Conservation (phyloP, 2,329 filamentous ascomycete genomes). For the Fusarium pseudonygamai region DNA sequence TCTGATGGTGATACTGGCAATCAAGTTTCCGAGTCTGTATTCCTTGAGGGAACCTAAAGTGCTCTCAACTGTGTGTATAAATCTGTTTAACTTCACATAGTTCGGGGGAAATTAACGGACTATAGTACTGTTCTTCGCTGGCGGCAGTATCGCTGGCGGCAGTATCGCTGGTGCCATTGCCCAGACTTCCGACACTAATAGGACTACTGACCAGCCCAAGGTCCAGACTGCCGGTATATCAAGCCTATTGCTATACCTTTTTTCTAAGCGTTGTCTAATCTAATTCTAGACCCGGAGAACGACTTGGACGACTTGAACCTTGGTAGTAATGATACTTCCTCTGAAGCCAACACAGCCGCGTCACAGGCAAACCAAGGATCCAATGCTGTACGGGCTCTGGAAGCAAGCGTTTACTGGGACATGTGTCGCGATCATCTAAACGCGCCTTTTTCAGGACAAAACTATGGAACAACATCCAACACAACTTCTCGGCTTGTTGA, state of each 20-base stretch:
- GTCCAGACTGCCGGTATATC: neutral
- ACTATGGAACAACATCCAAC: neutral
- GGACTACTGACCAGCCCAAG: neutral
- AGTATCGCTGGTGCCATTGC: neutral
- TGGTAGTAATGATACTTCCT: neutral
- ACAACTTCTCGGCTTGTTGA: neutral
- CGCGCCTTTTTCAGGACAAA: neutral
- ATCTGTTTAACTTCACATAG: accelerated
- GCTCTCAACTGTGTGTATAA: neutral
- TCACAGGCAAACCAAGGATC: accelerated
- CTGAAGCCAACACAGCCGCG: neutral
- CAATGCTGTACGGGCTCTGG: neutral
- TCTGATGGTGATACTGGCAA: neutral
- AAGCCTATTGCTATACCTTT: neutral
- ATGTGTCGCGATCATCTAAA: neutral
- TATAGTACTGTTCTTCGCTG: neutral
- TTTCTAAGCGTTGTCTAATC: neutral
- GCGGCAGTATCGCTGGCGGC: neutral
- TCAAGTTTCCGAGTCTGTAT: neutral
- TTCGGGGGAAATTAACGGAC: neutral
- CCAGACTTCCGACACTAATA: neutral
- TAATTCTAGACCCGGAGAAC: neutral
- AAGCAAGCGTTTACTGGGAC: neutral
- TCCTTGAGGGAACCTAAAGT: neutral
- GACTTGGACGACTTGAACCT: neutral